Evolutionary conservation across 805 yeast species (phyloP).

Genomic region (Wickerhamiella musiphila): DNA sequence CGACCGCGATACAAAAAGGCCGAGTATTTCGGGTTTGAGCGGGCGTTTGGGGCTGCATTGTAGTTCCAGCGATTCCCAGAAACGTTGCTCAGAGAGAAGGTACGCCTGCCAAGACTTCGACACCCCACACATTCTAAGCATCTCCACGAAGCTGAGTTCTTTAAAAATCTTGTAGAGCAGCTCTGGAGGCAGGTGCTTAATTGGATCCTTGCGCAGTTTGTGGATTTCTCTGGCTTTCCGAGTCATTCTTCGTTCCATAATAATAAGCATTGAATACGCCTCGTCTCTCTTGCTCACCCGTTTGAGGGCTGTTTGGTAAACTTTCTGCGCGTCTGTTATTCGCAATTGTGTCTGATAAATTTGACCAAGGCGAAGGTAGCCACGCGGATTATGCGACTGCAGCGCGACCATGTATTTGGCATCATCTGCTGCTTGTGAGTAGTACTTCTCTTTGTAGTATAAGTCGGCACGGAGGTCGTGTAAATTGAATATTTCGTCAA

Average conservation of each 20-base stretch:
- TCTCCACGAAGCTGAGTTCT: constrained; percentile 5
- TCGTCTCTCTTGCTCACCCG: constrained; percentile 1
- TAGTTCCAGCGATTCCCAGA: constrained; percentile 8
- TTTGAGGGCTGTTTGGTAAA: constrained; percentile 8
- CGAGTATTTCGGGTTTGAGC: not conserved
- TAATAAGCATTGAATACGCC: constrained; percentile 1
- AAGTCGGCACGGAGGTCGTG: constrained; percentile 12
- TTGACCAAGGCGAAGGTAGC: constrained; percentile 13
- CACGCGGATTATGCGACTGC: constrained; percentile 7
- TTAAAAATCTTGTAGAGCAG: constrained; percentile 7
- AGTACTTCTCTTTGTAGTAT: constrained; percentile 8
- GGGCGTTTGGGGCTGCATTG: not conserved
- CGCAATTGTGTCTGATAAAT: constrained; percentile 6
- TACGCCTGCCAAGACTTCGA: constrained; percentile 6
- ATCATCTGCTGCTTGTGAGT: constrained; percentile 6
- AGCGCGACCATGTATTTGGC: constrained; percentile 8
- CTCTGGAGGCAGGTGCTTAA: constrained; percentile 7
- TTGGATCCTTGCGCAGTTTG: constrained; percentile 2
- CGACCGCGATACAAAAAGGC: not conserved
- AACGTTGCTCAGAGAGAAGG: constrained; percentile 5
- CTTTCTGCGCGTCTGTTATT: constrained; percentile 6
- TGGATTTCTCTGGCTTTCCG: not conserved
- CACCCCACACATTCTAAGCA: constrained; percentile 4
- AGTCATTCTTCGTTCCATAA: not conserved
- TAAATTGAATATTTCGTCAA: constrained; percentile 3